phyloP scores from a whole-genome alignment of 768 basidiomycete species.

The Mycena sanguinolenta region DNA sequence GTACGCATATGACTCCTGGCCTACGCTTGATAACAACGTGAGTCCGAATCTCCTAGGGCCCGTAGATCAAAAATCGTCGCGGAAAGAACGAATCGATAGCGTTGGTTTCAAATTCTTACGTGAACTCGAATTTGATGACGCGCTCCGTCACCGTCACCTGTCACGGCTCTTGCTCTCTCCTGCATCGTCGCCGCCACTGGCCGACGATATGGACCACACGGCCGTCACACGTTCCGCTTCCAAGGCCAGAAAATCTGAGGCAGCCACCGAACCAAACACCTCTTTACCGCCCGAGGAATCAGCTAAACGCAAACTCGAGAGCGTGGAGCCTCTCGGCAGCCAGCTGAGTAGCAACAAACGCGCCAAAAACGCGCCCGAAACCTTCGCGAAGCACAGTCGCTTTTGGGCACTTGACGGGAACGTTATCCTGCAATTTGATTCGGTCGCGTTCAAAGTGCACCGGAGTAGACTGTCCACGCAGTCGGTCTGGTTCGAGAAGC shows the following conservation, averaged over 20 bases:
- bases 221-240: conserved; percentile 1
- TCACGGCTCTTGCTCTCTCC: neutral
- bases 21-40: too few relatives aligned
- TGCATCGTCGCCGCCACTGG: neutral
- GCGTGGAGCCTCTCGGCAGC: neutral
- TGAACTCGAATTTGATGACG: too few relatives aligned
- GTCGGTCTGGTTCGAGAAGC: conserved; percentile 42
- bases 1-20: too few relatives aligned
- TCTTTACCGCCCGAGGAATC: neutral
- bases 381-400: conserved; percentile 36
- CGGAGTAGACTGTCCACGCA: conserved; percentile 40
- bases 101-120: too few relatives aligned
- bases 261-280: neutral
- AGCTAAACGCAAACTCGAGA: conserved; percentile 5
- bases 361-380: conserved; percentile 19
- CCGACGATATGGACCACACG: too few relatives aligned
- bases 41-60: too few relatives aligned
- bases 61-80: too few relatives aligned
- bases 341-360: conserved; percentile 14
- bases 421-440: conserved; percentile 40
- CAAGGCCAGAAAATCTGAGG: neutral
- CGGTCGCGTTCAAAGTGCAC: conserved; percentile 40
- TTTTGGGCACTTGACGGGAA: conserved; percentile 46
- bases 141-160: too few relatives aligned
- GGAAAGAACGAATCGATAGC: too few relatives aligned